Conservation (phyloP, 768 basidiomycete species). For the Gymnopilus junonius region DNA sequence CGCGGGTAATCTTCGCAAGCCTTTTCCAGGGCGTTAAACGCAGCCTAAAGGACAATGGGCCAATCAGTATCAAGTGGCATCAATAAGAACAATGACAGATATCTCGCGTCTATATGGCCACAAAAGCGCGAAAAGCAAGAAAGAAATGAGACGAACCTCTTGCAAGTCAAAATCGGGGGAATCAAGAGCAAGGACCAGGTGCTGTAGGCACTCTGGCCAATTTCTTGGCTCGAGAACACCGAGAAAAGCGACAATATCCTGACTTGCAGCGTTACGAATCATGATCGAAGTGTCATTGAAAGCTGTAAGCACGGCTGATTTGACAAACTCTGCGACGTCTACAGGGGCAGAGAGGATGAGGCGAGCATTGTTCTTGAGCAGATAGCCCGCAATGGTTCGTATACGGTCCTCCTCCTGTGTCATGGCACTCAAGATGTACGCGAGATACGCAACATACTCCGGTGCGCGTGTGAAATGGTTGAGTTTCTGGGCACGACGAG, state of each 20-base stretch:
- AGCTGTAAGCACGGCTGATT: slow-evolving; percentile 75
- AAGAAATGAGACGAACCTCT: slow-evolving; percentile 65
- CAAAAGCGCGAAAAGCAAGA: not conserved
- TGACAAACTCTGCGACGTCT: slow-evolving; percentile 74
- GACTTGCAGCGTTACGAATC: slow-evolving; percentile 93
- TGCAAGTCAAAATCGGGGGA: slow-evolving; percentile 74
- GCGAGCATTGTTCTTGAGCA: slow-evolving; percentile 94
- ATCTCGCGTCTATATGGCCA: not conserved
- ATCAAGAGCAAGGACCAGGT: slow-evolving; percentile 82
- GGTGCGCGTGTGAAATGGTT: slow-evolving; percentile 86
- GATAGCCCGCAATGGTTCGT: slow-evolving; percentile 93
- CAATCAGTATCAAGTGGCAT: not conserved
- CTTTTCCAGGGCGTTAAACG: slow-evolving; percentile 93
- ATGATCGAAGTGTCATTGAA: slow-evolving; percentile 83
- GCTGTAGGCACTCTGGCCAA: slow-evolving; percentile 94
- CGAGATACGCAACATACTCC: slow-evolving; percentile 95
- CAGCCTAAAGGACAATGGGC: slow-evolving; percentile 58
- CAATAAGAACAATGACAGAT: not conserved
- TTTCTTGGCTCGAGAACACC: slow-evolving; percentile 87
- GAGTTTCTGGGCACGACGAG: slow-evolving; percentile 63
- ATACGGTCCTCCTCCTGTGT: slow-evolving; percentile 89
- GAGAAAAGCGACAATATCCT: slow-evolving; percentile 90
- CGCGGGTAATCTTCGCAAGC: slow-evolving; percentile 97
- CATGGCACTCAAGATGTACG: slow-evolving; percentile 85
- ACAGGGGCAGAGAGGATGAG: slow-evolving; percentile 71